Evolutionary conservation across 306 rosid species (phyloP).

Genomic region (Fragaria nilgerrensis): DNA sequence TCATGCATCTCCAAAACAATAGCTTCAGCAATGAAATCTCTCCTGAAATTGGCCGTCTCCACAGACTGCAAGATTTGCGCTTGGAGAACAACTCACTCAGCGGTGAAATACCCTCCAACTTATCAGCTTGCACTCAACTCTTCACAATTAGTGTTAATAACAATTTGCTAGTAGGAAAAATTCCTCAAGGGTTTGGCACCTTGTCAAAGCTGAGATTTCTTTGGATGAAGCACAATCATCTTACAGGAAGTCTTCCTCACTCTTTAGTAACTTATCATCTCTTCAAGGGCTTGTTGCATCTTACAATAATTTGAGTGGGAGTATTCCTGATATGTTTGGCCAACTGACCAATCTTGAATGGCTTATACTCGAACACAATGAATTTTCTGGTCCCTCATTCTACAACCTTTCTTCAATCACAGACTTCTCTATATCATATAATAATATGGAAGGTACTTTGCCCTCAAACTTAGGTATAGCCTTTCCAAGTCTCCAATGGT

Average conservation of each 20-base stretch:
- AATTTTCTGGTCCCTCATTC: not conserved
- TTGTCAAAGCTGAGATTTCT: not conserved
- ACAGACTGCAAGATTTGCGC: not conserved
- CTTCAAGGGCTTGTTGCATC: not conserved
- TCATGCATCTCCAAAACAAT: not conserved
- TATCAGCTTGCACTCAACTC: not conserved
- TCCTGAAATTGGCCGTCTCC: not conserved
- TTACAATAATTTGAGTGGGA: not conserved
- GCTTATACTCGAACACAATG: not conserved
- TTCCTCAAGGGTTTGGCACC: not conserved
- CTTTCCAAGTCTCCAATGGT: not conserved
- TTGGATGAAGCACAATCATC: not conserved
- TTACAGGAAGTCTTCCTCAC: not conserved
- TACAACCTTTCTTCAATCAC: not conserved
- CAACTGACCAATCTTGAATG: not conserved
- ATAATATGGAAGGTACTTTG: not conserved
- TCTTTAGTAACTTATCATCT: not conserved
- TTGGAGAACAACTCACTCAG: not conserved
- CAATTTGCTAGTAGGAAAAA: not conserved
- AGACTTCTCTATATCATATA: not conserved
- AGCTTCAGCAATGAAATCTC: not conserved
- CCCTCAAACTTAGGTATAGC: not conserved
- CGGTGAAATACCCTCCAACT: conserved; percentile 1
- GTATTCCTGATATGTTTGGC: not conserved
- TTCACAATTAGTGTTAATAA: fast-evolving